phyloP scores from a whole-genome alignment of 441 rosid genomes.

The Euphorbia corollata region DNA sequence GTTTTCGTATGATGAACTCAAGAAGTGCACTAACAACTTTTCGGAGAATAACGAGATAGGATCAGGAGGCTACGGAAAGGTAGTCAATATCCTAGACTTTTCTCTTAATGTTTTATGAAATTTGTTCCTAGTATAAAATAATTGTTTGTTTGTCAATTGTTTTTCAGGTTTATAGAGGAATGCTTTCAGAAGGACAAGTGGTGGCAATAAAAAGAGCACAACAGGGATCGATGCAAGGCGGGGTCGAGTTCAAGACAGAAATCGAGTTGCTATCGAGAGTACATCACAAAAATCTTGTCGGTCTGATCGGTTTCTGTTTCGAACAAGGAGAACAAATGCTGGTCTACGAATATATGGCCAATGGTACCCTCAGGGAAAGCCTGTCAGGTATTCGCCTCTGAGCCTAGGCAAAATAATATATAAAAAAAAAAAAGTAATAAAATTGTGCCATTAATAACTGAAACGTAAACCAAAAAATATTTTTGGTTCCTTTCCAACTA shows the following conservation, averaged over 20 bases:
- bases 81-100: conserved; percentile 12
- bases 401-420: too few species aligned
- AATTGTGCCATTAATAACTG: too few species aligned
- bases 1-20: conserved; percentile 92
- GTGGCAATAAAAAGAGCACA: conserved; percentile 93
- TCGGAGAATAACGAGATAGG: conserved; percentile 69
- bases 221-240: conserved; percentile 92
- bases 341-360: conserved; percentile 81
- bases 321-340: conserved; percentile 96
- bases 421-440: too few species aligned
- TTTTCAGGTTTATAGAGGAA: conserved; percentile 78
- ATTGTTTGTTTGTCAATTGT: background rate
- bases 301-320: conserved; percentile 87
- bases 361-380: conserved; percentile 78
- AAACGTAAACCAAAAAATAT: too few species aligned
- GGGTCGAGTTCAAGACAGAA: conserved; percentile 90
- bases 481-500: too few species aligned
- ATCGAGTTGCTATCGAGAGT: conserved; percentile 93
- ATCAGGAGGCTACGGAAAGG: conserved; percentile 96
- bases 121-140: background rate
- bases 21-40: conserved; percentile 67
- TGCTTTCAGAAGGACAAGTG: conserved; percentile 62
- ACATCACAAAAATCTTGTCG: conserved; percentile 92
- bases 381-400: conserved; percentile 43
- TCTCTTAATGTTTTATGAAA: background rate